Base-by-base conservation (phyloP, 345 rosid genomes). In the Draba incana region DNA sequence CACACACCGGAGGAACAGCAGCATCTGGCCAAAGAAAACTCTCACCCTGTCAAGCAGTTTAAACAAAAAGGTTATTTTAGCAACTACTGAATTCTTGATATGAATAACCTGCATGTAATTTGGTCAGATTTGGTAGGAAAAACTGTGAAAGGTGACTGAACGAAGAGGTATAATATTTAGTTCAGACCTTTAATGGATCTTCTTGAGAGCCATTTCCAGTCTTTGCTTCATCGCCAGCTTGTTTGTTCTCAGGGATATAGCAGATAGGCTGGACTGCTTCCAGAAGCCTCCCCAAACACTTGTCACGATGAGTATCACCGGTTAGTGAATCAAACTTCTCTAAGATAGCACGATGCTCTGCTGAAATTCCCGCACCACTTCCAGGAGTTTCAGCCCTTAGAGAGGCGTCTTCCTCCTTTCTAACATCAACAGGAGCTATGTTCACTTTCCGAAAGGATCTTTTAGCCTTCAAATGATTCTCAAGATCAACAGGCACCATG, bases 251-350 rank as follows among this genome's bases (percentile, higher is more conserved):
- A 62, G 84, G 77, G 57, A 78, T 57, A 56, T 57, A 75, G 77
- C 96, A 92, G 48, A 89, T 74, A 65, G 82, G 81, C 64, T 84
- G 89, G 50, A 95, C 75, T 65, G 83, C 84, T 68, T 88, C 90
- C 71, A 92, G 86, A 75, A 95, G 99, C 85, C 78, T 89, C 71
- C 81, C 96, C 82, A 95, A 70, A 82, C 98, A 86, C 80, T 83
- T 89, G 79, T 95, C 96, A 54, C 98, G 97, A 70, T 76, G 90
- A 14, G 77, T 64, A 66, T 88, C 88, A 62, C 92, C 96, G 10
- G 97, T 95, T 46, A 86, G 78, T 28, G 77, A 89, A 67, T 86
- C 54, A 77, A 78, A 83, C 72, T 80, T 84, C 30, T 69, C 75
- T 49, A 95, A 77, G 75, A 95, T 84, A 43, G 77, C 71, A 66